These are phyloP conservation scores for Hyaloperonospora arabidopsidis DNA, from an alignment of 352 stramenopile genomes.

Conservation along the genomic window DNA sequence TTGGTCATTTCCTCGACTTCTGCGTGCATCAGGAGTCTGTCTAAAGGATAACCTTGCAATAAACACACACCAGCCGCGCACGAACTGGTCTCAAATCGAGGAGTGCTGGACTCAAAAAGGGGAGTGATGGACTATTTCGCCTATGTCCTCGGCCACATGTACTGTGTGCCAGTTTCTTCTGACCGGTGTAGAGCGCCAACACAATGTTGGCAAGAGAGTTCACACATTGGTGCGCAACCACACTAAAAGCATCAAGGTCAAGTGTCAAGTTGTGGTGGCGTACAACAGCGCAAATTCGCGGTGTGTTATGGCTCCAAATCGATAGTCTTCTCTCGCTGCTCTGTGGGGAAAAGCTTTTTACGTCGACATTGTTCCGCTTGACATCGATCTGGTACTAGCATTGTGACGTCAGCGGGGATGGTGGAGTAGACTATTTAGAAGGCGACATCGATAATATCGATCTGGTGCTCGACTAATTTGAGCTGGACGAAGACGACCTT, in stretches of 20 bases:
- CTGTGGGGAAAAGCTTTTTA: background rate
- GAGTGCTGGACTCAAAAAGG: no score
- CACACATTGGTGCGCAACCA: background rate
- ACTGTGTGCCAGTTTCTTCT: background rate
- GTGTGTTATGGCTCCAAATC: background rate
- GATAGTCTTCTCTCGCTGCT: background rate
- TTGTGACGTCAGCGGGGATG: no score
- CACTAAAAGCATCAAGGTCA: background rate
- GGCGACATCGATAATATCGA: no score
- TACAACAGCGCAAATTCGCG: background rate
- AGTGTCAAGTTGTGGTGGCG: background rate
- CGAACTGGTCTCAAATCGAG: background rate
- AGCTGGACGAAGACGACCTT: no score
- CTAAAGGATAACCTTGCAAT: no score
- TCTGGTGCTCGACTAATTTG: no score
- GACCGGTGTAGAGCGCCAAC: background rate
- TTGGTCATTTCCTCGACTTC: no score
- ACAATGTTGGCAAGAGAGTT: background rate
- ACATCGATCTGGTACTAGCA: no score
- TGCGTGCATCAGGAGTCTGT: no score
- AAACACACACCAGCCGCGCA: background rate
- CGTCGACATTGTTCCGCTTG: no score
- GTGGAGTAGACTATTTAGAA: no score
- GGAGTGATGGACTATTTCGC: no score
- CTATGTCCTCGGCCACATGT: background rate